Base-by-base conservation (phyloP, 1,284 basidiomycete species). In the Ustilago cynodontis region DNA sequence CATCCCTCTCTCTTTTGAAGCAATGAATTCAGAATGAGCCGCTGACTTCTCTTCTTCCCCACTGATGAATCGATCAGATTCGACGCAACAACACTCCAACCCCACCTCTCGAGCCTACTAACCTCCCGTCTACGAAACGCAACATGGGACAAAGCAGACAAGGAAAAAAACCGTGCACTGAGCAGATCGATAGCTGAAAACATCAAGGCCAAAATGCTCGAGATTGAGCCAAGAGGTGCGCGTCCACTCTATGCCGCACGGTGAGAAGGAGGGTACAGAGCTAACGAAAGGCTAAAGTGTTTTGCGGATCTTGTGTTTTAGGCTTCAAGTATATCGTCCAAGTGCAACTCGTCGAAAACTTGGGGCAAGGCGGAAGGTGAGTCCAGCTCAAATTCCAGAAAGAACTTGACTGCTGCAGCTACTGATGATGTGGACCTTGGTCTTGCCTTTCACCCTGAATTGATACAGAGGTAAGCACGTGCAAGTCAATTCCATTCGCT, bases 261-360 rank as follows among this genome's bases (percentile, higher is more conserved):
- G n/a, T n/a, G n/a, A n/a, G n/a, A n/a, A n/a, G n/a, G n/a, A n/a
- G n/a, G n/a, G n/a, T n/a, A n/a, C n/a, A n/a, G n/a, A 39, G 37
- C 37, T 39, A 18, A 39, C 22, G n/a, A 14, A 47, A 47, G n/a
- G n/a, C n/a, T n/a, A n/a, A n/a, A n/a, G n/a, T n/a, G n/a, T n/a
- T n/a, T n/a, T n/a, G n/a, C n/a, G n/a, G n/a, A n/a, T n/a, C n/a
- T n/a, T n/a, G n/a, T n/a, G n/a, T n/a, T n/a, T n/a, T n/a, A 69
- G 77, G 74, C 31, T 81, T 81, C 78, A 80, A 80, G 53, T 82
- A 69, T 37, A 74, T 82, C 14, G 80, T 82, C 0, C 76, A 82
- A 49, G 76, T 80, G 0, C 80, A 82, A 47, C 69, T 82, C 20
- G 72, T 80, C 16, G 78, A 82, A 63, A 80, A 82, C 57, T 53